Base-by-base conservation (phyloP, 257 asterid genomes). In the Salvia miltiorrhiza region DNA sequence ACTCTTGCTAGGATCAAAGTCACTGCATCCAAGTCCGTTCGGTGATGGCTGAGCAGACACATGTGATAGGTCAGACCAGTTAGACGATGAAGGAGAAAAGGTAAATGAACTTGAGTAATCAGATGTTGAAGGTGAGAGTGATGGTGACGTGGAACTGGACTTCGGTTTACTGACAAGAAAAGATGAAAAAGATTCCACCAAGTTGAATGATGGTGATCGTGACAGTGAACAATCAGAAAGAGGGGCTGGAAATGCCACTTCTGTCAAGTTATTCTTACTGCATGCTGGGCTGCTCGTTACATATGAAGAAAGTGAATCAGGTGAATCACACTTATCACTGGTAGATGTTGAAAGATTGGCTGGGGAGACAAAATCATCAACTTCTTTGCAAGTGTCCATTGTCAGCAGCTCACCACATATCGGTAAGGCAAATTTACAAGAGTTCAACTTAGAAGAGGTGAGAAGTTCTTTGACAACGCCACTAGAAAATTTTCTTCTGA, bases 81-180 rank as follows among this genome's bases (percentile, higher is more conserved):
- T 83, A 78, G 98, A 90, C 9, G 97, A 90, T 13, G 97, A 84
- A 54, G 96, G 98, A 1, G 96, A 90, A 77, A 86, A 83, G 65
- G 90, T 83, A 79, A 88, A 88, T 13, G 92, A 88, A 73, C 96
- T 82, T 16, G 93, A 80, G 72, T 78, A 81, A 72, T 88, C 95
- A 61, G 97, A 85, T 50, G 84, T 81, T 63, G 96, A 84, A 64
- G 98, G 96, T 23, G 97, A 93, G 65, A 84, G 83, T 9, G 87
- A 81, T 0, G 95, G 93, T 2, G 95, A 88, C 47, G 87, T 73
- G 35, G 83, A 82, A 65, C 47, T 65, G 50, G 87, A 86, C 63
- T 74, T 80, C 14, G 81, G 79, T 74, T 79, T 84, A 68, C 73
- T 77, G 70, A 79, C 86, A 49, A 67, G 76, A 74, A 84, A 81